Evolutionary conservation across 192 early-diverging fungal species (phyloP).

Genomic region (Spinellus fusiger): DNA sequence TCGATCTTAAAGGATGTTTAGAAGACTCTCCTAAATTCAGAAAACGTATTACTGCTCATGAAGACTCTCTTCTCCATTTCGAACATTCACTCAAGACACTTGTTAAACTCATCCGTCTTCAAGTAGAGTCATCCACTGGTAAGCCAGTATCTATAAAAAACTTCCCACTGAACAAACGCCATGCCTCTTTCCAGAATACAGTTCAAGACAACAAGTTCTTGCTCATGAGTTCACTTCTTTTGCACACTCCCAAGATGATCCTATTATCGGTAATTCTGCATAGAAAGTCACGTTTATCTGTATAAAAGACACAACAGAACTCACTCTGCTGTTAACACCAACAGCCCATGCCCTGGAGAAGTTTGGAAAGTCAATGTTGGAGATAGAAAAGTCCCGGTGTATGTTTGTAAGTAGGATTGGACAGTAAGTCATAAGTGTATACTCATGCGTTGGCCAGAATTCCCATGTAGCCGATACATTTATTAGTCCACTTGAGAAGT

Average conservation of each 20-base stretch:
- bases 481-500: conserved; percentile 60
- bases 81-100: conserved; percentile 48
- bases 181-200: conserved; percentile 36
- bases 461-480: conserved; percentile 64
- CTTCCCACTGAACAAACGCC: neutral
- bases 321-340: neutral
- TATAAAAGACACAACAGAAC: neutral
- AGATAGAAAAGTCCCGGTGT: conserved; percentile 46
- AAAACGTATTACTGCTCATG: conserved; percentile 42
- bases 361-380: conserved; percentile 46
- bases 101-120: conserved; percentile 44
- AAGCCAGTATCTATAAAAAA: neutral
- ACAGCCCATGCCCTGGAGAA: conserved; percentile 45
- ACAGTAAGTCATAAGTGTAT: neutral
- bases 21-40: conserved; percentile 55
- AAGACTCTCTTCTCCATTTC: conserved; percentile 45
- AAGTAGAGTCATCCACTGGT: conserved; percentile 50
- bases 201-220: conserved; percentile 43
- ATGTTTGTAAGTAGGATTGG: conserved; percentile 39
- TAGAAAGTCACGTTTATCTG: neutral
- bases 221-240: conserved; percentile 47
- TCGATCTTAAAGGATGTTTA: conserved; percentile 48
- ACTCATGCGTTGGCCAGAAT: conserved; percentile 31
- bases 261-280: conserved; percentile 41
- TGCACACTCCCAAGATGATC: conserved; percentile 45